Conservation (phyloP, 2,329 filamentous ascomycete species). For the Pezicula neosporulosa region DNA sequence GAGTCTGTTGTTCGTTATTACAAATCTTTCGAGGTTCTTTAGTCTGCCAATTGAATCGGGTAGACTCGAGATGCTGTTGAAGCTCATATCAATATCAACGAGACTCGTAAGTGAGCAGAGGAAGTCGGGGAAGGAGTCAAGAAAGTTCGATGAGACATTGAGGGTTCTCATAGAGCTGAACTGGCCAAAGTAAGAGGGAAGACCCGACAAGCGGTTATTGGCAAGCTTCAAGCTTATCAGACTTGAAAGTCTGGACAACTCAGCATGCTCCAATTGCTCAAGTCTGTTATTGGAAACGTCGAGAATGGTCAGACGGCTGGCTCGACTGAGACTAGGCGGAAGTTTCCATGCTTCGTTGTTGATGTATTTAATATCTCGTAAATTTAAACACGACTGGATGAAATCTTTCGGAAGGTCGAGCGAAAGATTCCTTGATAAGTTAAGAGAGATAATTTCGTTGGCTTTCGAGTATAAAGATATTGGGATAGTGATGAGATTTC, state of each 20-base stretch:
- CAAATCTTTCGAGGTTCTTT: conserved; percentile 78
- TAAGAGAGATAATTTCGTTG: conserved; percentile 88
- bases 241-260: conserved; percentile 70
- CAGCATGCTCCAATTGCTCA: conserved; percentile 81
- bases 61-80: conserved; percentile 81
- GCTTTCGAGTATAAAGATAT: conserved; percentile 92
- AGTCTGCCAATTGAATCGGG: conserved; percentile 77
- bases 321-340: conserved; percentile 78
- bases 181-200: conserved; percentile 78
- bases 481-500: conserved; percentile 90
- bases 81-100: conserved; percentile 93
- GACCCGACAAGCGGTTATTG: conserved; percentile 79
- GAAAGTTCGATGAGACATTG: conserved; percentile 90
- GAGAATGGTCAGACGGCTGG: conserved; percentile 77
- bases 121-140: conserved; percentile 81
- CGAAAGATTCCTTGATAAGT: conserved; percentile 87
- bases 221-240: conserved; percentile 88
- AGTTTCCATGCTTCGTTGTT: conserved; percentile 89
- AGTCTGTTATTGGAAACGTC: conserved; percentile 94
- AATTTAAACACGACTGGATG: conserved; percentile 84
- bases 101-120: conserved; percentile 78
- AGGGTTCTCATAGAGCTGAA: conserved; percentile 79
- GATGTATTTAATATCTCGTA: conserved; percentile 93
- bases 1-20: conserved; percentile 93
- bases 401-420: conserved; percentile 94